A percentile compares a stretch with the other conserved stretches of the same genome.
Conservation (phyloP, 2,329 filamentous ascomycete genomes). For the Emydomyces testavorans region DNA sequence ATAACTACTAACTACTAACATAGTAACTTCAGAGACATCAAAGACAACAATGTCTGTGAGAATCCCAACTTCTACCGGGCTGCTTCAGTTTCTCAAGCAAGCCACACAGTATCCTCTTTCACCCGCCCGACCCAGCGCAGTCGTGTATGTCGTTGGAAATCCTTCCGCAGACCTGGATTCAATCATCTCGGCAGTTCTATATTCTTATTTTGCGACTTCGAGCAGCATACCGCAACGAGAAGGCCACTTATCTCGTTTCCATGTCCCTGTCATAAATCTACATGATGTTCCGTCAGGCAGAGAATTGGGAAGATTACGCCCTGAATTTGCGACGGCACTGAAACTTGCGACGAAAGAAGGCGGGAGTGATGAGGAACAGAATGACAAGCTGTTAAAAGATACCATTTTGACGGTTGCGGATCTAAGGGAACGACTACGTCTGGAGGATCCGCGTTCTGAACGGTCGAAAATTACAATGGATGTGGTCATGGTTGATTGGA, state of each 20-base stretch:
- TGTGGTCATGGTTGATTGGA: slow-evolving; percentile 37
- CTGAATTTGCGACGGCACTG: slow-evolving; percentile 48
- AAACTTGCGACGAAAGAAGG: slow-evolving; percentile 35
- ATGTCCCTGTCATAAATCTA: slow-evolving; percentile 50
- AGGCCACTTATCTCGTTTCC: slow-evolving; percentile 23
- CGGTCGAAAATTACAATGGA: slow-evolving; percentile 15
- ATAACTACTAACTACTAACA: too few relatives aligned
- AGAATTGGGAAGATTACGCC: slow-evolving; percentile 44
- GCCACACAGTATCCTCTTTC: slow-evolving; percentile 22
- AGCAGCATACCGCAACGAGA: slow-evolving; percentile 21
- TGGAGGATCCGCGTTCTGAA: neutral
- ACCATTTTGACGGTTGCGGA: slow-evolving; percentile 34
- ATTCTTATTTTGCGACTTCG: slow-evolving; percentile 45
- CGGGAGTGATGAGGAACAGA: slow-evolving; percentile 18
- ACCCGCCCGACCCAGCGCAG: slow-evolving; percentile 18
- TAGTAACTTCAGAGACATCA: neutral
- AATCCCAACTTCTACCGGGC: slow-evolving; percentile 7
- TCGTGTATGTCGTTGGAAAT: slow-evolving; percentile 35
- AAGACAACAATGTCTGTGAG: neutral
- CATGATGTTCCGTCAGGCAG: slow-evolving; percentile 34
- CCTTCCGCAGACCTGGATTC: slow-evolving; percentile 50
- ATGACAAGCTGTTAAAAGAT: slow-evolving; percentile 23
- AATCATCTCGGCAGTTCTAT: slow-evolving; percentile 50
- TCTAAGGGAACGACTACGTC: slow-evolving; percentile 20
- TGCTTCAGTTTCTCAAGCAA: slow-evolving; percentile 31